Evolutionary conservation across 2,329 filamentous ascomycete species (phyloP).

Genomic region (Penicillium frequentans): DNA sequence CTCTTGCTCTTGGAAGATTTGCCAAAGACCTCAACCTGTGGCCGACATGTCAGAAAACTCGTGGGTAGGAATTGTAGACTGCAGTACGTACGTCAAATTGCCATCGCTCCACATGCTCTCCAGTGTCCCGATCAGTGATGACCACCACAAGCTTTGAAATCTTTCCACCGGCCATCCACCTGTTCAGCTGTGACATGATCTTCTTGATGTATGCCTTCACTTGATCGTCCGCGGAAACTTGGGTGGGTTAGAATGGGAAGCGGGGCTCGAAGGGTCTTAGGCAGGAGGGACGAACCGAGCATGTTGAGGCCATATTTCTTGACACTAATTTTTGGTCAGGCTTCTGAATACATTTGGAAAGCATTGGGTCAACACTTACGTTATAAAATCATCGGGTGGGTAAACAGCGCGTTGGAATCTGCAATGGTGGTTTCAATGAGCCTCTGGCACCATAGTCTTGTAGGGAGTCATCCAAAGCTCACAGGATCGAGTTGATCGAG

Average conservation of each 20-base stretch:
- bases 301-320: constrained; percentile 99
- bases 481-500: constrained; percentile 96
- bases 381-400: constrained; percentile 93
- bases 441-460: not conserved
- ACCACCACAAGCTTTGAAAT: constrained; percentile 97
- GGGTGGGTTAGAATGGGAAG: constrained; percentile 10
- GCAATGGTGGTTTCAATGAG: constrained; percentile 22
- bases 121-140: constrained; percentile 94
- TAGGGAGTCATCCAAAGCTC: constrained; percentile 32
- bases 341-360: not conserved
- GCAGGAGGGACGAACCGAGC: constrained; percentile 60
- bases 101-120: constrained; percentile 94
- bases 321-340: constrained; percentile 52
- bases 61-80: not conserved
- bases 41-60: constrained; percentile 6
- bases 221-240: constrained; percentile 92
- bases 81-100: constrained; percentile 77
- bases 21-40: constrained; percentile 58
- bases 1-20: constrained; percentile 52
- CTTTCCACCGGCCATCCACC: constrained; percentile 96
- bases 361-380: constrained; percentile 54
- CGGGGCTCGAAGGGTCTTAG: not conserved
- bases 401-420: constrained; percentile 84
- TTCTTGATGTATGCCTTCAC: constrained; percentile 99
- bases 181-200: constrained; percentile 96